phyloP scores from a whole-genome alignment of 1,139 yeast species.

The Nakaseomyces glabratus region DNA sequence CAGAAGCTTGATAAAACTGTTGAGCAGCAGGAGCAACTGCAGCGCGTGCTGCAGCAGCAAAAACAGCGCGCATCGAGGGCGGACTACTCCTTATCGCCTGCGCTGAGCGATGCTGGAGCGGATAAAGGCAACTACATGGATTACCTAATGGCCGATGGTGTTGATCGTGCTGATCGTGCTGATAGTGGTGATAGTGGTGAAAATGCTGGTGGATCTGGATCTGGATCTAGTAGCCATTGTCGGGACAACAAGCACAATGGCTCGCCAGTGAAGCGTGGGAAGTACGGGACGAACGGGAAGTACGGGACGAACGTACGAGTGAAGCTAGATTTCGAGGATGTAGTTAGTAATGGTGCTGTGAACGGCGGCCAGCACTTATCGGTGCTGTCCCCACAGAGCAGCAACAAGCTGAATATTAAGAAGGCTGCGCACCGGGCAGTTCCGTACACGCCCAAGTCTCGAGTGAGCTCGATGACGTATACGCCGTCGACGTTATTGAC shows the following conservation, averaged over 20 bases:
- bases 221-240: background rate
- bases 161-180: too few species aligned
- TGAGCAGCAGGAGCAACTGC: constrained; percentile 13
- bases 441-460: constrained; percentile 7
- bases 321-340: constrained; percentile 3
- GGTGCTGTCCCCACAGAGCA: too few species aligned
- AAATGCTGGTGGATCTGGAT: background rate
- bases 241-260: constrained; percentile 2
- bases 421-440: background rate
- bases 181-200: too few species aligned
- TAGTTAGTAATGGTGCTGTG: background rate
- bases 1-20: constrained; percentile 13
- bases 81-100: constrained; percentile 3
- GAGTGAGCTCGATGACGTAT: constrained; percentile 6
- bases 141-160: too few species aligned
- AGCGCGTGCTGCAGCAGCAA: constrained; percentile 9
- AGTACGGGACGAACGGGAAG: too few species aligned
- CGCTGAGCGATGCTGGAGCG: background rate
- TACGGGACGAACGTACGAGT: too few species aligned
- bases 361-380: too few species aligned
- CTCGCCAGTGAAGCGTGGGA: constrained; percentile 3
- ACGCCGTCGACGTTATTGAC: constrained; percentile 1
- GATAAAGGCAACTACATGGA: constrained; percentile 1
- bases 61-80: constrained; percentile 5
- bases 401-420: background rate